Base-by-base conservation (phyloP, 108 stramenopile genomes). In the Phaeodactylum tricornutum region DNA sequence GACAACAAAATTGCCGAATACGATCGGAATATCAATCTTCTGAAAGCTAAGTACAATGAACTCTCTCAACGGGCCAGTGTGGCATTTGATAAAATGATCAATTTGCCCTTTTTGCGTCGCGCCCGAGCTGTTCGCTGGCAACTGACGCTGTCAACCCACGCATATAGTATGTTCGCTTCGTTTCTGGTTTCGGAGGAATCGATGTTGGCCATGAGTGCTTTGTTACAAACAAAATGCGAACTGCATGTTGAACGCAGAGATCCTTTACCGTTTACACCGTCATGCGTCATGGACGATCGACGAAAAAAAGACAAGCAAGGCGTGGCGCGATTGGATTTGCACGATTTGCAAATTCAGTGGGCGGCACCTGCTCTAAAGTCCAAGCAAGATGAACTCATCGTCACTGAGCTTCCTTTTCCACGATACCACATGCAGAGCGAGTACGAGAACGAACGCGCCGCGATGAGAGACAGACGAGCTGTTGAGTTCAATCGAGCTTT, bases 71-170 rank as follows among this genome's bases (percentile, higher is more conserved):
- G 51, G 23, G 78, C 80, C 21, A 53, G 63, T 0, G 29, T 27
- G 1, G 54, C 72, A 7, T 71, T 66, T 40, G 50, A 62, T 27
- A 72, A 67, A 35, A 74, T 85, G 66, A 50, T 66, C 34, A 67
- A 75, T 29, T 43, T 82, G 30, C 83, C 78, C 28, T 92, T 92
- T 66, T 53, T 92, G 43, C 63, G 79, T 22, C 60, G 83, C 12
- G 90, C 76, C n/a, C 65, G 85, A n/a, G 78, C 79, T 12, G 55
- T 87, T 2, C 81, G 84, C 36, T 87, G 85, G 83, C 78, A 82
- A 47, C 47, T 92, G 3, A 78, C 74, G n/a, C 57, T 92, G 12
- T 72, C 69, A 32, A 66, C 74, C 4, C 29, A 72, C 4, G 60
- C 85, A 4, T 87, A 82, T 50, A 62, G 54, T 20, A 56, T 81